Conservation (phyloP, 768 basidiomycete species). For the Kockovaella imperatae region DNA sequence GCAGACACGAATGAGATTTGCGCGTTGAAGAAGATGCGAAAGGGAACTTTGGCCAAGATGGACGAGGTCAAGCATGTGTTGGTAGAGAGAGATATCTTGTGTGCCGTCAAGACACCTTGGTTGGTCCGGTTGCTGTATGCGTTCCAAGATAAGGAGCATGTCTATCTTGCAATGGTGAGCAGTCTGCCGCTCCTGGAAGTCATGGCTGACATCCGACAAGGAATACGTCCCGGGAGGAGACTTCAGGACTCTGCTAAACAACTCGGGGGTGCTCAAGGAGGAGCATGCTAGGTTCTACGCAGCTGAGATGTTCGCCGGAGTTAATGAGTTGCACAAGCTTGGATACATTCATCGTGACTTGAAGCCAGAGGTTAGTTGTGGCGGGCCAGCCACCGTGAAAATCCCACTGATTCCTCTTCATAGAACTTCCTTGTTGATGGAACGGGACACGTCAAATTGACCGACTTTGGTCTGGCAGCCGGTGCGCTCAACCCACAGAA, state of each 20-base stretch:
- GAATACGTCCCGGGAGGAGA: conserved; percentile 98
- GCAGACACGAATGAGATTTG: conserved; percentile 94
- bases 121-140: conserved; percentile 89
- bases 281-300: conserved; percentile 96
- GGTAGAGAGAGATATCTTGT: conserved; percentile 94
- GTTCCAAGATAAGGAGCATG: conserved; percentile 83
- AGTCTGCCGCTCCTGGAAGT: background rate
- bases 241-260: conserved; percentile 94
- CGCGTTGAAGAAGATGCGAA: conserved; percentile 94
- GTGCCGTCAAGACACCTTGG: conserved; percentile 96
- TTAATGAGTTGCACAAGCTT: conserved; percentile 89
- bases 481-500: conserved; percentile 88
- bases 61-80: conserved; percentile 98
- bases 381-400: background rate
- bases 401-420: conserved; percentile 8
- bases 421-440: conserved; percentile 96
- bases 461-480: conserved; percentile 95
- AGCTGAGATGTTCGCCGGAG: conserved; percentile 92
- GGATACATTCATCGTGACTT: conserved; percentile 98
- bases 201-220: conserved; percentile 23
- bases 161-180: conserved; percentile 83
- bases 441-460: conserved; percentile 81
- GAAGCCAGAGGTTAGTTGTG: conserved; percentile 74
- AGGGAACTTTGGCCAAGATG: conserved; percentile 92
- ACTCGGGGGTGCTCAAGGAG: conserved; percentile 93